Base-by-base conservation (phyloP, 306 rosid species). In the Lagenaria siceraria region DNA sequence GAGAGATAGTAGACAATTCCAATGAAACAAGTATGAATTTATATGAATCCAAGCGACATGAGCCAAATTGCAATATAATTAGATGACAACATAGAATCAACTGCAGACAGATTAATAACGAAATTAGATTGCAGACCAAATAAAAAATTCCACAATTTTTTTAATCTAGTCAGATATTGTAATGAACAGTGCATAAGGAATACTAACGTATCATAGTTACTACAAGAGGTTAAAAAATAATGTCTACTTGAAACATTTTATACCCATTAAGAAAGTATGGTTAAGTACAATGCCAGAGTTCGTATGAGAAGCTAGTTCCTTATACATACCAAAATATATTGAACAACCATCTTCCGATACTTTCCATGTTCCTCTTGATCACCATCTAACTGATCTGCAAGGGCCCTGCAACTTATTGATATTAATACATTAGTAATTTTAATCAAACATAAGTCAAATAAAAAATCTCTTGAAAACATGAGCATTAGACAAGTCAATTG, bases 311-410 rank as follows among this genome's bases (percentile, higher is more conserved):
- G 59, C 12, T 48, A 49, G 24, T 46, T 24, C 10, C 31, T 24
- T 22, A 70, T 70, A 46, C 21, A 12, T 88, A 92, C 97, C 91
- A 80, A n/a, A 55, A 92, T 86, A 81, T 92, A 89, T 81, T 90
- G 83, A 61, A 88, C 96, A 59, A 87, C 90, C 93, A 86, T 84
- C 85, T 82, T 77, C 54, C 96, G 97, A 73, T 87, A 88, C 85
- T 92, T 92, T 68, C 1, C 69, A 81, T 90, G 90, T 77, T 86
- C 88, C 84, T 86, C 96, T 76, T 87, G 91, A 60, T 90, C 83
- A 27, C 97, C 93, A 79, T 92, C 97, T 87, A 92, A 83, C 84
- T 90, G 96, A 85, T 90, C 88, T 64, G 92, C 93, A 82, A 92
- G 87, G 70, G 91, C 88, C 87, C 97, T 92, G 83, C 74, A 85